Conservation (phyloP, 129 eudicot species). For the Glebionis coronaria region DNA sequence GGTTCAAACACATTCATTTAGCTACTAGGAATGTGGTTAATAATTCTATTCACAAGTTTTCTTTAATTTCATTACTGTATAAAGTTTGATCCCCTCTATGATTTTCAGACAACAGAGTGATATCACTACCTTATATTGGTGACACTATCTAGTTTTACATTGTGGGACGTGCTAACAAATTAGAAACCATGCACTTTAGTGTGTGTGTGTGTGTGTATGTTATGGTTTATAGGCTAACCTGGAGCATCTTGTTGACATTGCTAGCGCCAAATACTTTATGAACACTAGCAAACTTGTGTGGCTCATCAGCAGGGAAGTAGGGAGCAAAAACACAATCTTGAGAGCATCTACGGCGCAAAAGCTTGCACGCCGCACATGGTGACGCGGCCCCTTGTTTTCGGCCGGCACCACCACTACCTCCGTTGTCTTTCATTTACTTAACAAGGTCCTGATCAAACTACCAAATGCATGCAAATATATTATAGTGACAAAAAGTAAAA, state of each 20-base stretch:
- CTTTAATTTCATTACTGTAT: no score
- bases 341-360: slow-evolving; percentile 69
- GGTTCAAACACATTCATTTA: no score
- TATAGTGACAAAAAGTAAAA: slow-evolving; percentile 6
- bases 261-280: slow-evolving; percentile 96
- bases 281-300: slow-evolving; percentile 80
- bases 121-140: no score
- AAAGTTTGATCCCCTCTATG: no score
- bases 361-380: slow-evolving; percentile 90
- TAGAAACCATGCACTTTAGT: background rate
- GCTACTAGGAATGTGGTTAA: no score
- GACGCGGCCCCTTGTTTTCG: slow-evolving; percentile 77
- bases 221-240: slow-evolving; percentile 35
- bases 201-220: background rate
- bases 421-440: slow-evolving; percentile 48
- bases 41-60: no score
- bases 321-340: slow-evolving; percentile 82
- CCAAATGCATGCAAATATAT: slow-evolving; percentile 19
- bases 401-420: slow-evolving; percentile 26
- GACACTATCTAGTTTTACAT: no score
- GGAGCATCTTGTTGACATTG: slow-evolving; percentile 93
- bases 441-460: background rate
- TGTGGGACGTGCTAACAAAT: background rate
- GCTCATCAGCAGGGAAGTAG: slow-evolving; percentile 79
- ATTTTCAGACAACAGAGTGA: no score